phyloP scores from a whole-genome alignment of 371 early-diverging fungal species.

The Rhizomucor miehei region DNA sequence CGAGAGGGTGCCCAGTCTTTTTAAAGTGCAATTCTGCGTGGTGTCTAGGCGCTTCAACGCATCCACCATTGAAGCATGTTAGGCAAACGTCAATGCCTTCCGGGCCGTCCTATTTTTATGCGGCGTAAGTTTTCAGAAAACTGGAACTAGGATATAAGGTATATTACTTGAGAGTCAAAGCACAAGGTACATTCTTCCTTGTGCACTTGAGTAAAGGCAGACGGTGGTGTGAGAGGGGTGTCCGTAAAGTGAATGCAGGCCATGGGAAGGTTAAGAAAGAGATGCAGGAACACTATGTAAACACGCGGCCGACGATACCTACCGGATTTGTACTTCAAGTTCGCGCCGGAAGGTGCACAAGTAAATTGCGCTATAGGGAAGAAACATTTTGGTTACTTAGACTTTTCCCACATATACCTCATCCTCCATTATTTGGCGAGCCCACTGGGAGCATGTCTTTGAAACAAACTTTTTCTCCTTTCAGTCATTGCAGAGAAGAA shows the following conservation, averaged over 20 bases:
- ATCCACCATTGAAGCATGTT: slow-evolving; percentile 91
- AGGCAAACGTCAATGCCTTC: slow-evolving; percentile 91
- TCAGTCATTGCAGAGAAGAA: too few relatives aligned
- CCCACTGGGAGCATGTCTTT: too few relatives aligned
- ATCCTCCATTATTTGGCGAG: too few relatives aligned
- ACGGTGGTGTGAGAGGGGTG: slow-evolving; percentile 31
- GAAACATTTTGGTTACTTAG: too few relatives aligned
- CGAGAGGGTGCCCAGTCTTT: slow-evolving; percentile 73
- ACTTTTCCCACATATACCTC: too few relatives aligned
- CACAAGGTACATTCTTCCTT: slow-evolving; percentile 96
- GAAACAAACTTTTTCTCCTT: too few relatives aligned
- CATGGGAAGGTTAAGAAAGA: slow-evolving; percentile 15
- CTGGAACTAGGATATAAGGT: too few relatives aligned
- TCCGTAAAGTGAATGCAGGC: slow-evolving; percentile 42
- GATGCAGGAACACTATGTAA: too few relatives aligned
- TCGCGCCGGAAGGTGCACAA: too few relatives aligned
- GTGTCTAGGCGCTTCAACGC: slow-evolving; percentile 54
- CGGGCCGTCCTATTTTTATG: slow-evolving; percentile 49
- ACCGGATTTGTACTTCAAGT: too few relatives aligned
- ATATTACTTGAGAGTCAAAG: slow-evolving; percentile 79
- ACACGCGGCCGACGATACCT: too few relatives aligned
- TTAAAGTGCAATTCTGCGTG: slow-evolving; percentile 77
- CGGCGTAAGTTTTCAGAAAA: neutral
- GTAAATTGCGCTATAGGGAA: too few relatives aligned
- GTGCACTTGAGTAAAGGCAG: slow-evolving; percentile 63